phyloP scores from a whole-genome alignment of 2,329 filamentous ascomycete genomes.

The Drechslerella coelobrocha region DNA sequence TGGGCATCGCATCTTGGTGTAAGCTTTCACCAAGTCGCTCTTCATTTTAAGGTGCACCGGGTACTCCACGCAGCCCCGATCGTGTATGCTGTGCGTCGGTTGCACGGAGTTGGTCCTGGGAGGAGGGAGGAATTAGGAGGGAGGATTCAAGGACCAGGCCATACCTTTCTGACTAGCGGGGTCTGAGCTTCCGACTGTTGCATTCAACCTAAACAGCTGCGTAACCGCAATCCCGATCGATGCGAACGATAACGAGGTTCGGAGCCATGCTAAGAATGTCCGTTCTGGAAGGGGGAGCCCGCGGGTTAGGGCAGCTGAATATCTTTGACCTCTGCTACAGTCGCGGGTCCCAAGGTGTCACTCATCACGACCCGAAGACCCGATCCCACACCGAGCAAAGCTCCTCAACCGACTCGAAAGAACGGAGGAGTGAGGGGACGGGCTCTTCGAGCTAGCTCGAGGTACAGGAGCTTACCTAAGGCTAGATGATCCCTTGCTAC shows the following conservation, averaged over 20 bases:
- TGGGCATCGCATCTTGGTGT: constrained; percentile 48
- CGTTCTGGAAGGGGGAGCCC: constrained; percentile 65
- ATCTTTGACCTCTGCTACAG: background rate
- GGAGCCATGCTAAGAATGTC: constrained; percentile 84
- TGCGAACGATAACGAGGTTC: constrained; percentile 80
- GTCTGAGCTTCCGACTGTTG: constrained; percentile 61
- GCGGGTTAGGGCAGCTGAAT: constrained; percentile 38
- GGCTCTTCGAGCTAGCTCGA: background rate
- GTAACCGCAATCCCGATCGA: constrained; percentile 79
- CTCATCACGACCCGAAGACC: constrained; percentile 46
- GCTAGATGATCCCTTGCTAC: constrained; percentile 83
- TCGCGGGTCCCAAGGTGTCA: no score
- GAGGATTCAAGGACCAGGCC: constrained; percentile 26
- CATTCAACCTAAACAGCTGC: constrained; percentile 83
- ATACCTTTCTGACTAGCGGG: constrained; percentile 48
- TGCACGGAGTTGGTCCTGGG: constrained; percentile 54
- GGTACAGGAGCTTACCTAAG: constrained; percentile 65
- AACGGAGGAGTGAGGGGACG: background rate
- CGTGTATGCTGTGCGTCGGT: constrained; percentile 56
- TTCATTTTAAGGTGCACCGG: constrained; percentile 48
- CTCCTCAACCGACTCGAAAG: constrained; percentile 5
- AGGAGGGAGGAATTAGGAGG: constrained; percentile 26
- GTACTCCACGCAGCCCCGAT: constrained; percentile 52
- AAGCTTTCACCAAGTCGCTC: constrained; percentile 18
- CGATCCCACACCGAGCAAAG: constrained; percentile 30